Percentiles rank a stretch among this genome's conserved stretches.
Evolutionary conservation across 352 stramenopile genomes (phyloP).

Genomic region (Phytophthora tubulina): DNA sequence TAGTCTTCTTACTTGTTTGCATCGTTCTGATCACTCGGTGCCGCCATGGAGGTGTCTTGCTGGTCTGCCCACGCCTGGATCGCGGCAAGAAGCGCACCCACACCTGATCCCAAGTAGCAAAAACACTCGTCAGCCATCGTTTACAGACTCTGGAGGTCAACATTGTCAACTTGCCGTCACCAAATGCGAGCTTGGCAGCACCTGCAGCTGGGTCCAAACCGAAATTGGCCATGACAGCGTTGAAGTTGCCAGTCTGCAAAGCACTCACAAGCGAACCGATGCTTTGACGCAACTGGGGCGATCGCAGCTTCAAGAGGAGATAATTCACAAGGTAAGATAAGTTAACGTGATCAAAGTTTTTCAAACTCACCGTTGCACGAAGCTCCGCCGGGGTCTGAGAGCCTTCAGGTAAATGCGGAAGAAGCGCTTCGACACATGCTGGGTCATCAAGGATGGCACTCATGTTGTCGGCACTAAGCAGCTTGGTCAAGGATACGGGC

Average conservation of each 20-base stretch:
- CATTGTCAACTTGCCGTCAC: constrained; percentile 67
- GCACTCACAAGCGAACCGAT: constrained; percentile 86
- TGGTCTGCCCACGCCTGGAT: constrained; percentile 84
- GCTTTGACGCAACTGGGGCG: constrained; percentile 91
- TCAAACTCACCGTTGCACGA: constrained; percentile 61
- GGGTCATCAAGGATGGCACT: constrained; percentile 73
- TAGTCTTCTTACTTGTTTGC: constrained; percentile 24
- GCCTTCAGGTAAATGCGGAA: constrained; percentile 83
- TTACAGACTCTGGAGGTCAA: not conserved
- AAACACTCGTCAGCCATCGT: constrained; percentile 15
- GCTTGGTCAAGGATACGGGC: constrained; percentile 65
- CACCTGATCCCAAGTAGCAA: constrained; percentile 41
- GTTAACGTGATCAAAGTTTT: not conserved
- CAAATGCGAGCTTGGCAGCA: constrained; percentile 80
- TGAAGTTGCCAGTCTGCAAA: constrained; percentile 92
- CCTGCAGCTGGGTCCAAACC: constrained; percentile 83
- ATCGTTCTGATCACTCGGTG: constrained; percentile 24
- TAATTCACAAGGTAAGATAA: constrained; percentile 6
- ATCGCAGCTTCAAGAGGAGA: constrained; percentile 54
- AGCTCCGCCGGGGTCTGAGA: constrained; percentile 83
- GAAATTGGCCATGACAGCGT: constrained; percentile 92
- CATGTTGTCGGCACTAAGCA: constrained; percentile 71
- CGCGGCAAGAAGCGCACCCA: constrained; percentile 80
- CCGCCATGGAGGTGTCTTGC: constrained; percentile 55
- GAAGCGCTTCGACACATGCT: constrained; percentile 56